Conservation (phyloP, 2,329 filamentous ascomycete genomes). For the Fusarium nurragi region DNA sequence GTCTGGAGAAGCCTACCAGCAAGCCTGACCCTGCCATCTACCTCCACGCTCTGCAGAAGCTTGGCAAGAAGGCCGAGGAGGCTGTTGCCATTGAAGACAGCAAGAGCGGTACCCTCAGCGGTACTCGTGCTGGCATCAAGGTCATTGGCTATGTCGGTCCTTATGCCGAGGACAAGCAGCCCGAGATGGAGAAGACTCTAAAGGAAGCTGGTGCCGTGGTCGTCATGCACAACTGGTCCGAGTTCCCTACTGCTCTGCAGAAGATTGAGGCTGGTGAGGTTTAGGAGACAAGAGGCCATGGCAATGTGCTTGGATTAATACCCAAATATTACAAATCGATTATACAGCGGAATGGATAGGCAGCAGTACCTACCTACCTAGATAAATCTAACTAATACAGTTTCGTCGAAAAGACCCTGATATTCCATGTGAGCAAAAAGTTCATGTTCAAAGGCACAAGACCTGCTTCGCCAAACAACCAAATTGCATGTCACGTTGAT, state of each 20-base stretch:
- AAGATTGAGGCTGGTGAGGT: slow-evolving; percentile 57
- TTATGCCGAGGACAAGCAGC: slow-evolving; percentile 69
- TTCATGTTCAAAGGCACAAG: background rate
- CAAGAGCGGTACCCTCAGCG: slow-evolving; percentile 82
- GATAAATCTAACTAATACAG: slow-evolving; percentile 28
- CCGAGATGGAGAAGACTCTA: slow-evolving; percentile 71
- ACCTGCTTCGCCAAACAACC: background rate
- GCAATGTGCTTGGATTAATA: slow-evolving; percentile 37
- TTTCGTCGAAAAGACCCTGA: background rate
- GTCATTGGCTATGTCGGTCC: slow-evolving; percentile 87
- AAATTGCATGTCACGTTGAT: background rate
- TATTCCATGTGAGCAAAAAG: background rate
- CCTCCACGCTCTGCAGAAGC: slow-evolving; percentile 76
- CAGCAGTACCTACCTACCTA: slow-evolving; percentile 2
- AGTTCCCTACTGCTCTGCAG: slow-evolving; percentile 60
- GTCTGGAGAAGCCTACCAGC: slow-evolving; percentile 79
- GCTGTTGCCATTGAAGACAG: slow-evolving; percentile 87
- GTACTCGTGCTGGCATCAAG: slow-evolving; percentile 78
- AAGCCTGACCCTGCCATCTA: slow-evolving; percentile 95
- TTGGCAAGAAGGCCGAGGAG: slow-evolving; percentile 76
- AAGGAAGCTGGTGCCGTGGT: slow-evolving; percentile 68
- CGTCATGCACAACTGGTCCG: slow-evolving; percentile 69
- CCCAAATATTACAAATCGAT: slow-evolving; percentile 17
- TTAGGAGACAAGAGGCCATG: slow-evolving; percentile 32
- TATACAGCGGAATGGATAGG: slow-evolving; percentile 18